phyloP scores from a whole-genome alignment of 345 rosid genomes.

The Hibiscus mutabilis region DNA sequence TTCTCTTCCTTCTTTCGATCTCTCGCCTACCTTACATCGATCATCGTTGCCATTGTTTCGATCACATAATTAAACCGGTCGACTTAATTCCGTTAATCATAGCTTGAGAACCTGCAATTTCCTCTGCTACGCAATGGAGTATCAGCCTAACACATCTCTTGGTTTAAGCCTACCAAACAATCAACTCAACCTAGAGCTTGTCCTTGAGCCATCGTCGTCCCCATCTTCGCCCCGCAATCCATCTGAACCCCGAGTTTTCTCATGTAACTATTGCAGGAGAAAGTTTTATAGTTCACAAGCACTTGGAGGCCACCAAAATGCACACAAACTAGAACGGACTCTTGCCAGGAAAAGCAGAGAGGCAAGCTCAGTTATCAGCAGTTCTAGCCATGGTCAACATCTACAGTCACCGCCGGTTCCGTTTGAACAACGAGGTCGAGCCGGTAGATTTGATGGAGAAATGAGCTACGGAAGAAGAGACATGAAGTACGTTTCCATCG shows the following conservation, averaged over 20 bases:
- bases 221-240: constrained; percentile 41
- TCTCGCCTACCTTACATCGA: too few species aligned
- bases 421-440: constrained; percentile 34
- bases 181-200: constrained; percentile 50
- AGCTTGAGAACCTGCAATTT: neutral
- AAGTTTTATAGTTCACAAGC: constrained; percentile 45
- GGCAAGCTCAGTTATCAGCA: constrained; percentile 20
- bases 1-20: neutral
- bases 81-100: neutral
- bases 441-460: constrained; percentile 23
- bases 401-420: constrained; percentile 17
- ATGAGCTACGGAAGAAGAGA: constrained; percentile 12
- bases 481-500: constrained; percentile 26
- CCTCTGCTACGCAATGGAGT: constrained; percentile 35
- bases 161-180: constrained; percentile 47
- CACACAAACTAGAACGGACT: constrained; percentile 88
- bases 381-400: constrained; percentile 13
- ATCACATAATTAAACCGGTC: neutral
- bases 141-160: constrained; percentile 61
- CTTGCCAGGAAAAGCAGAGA: constrained; percentile 83
- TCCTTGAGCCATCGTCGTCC: constrained; percentile 49
- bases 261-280: constrained; percentile 40
- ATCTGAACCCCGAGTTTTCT: constrained; percentile 41
- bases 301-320: constrained; percentile 63
- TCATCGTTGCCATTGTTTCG: neutral